Conservation (phyloP, 2,329 filamentous ascomycete genomes). For the Xylariales sp. region DNA sequence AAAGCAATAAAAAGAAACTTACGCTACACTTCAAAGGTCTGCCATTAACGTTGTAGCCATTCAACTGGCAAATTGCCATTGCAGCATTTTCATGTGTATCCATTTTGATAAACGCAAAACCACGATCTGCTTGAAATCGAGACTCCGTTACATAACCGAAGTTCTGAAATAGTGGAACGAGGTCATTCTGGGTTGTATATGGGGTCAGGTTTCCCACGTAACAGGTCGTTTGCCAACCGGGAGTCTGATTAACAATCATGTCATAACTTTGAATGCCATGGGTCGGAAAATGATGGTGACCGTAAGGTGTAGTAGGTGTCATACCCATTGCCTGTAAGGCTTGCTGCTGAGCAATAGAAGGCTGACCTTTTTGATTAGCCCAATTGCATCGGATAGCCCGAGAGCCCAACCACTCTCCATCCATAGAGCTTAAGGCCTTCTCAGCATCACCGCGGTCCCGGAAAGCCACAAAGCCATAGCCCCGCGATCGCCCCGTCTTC, state of each 20-base stretch:
- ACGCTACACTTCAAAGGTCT: conserved; percentile 98
- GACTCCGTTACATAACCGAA: conserved; percentile 98
- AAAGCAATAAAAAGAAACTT: conserved; percentile 60
- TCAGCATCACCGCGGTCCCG: conserved; percentile 93
- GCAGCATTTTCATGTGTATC: conserved; percentile 97
- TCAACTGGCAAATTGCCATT: conserved; percentile 98
- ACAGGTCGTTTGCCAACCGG: conserved; percentile 97
- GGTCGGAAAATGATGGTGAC: conserved; percentile 97
- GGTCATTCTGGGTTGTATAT: conserved; percentile 95
- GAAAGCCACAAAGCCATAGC: conserved; percentile 96
- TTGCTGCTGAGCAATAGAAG: conserved; percentile 97
- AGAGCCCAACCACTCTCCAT: conserved; percentile 98
- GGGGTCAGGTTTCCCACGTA: conserved; percentile 98
- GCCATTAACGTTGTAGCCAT: conserved; percentile 97
- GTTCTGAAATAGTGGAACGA: conserved; percentile 98
- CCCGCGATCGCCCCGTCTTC: conserved; percentile 98
- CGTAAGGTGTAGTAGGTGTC: conserved; percentile 95
- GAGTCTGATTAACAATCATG: conserved; percentile 94
- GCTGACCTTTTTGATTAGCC: conserved; percentile 99
- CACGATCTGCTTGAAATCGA: conserved; percentile 96
- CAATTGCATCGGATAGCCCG: conserved; percentile 99
- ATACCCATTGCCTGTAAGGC: conserved; percentile 98
- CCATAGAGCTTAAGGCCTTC: conserved; percentile 96
- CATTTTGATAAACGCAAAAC: conserved; percentile 99
- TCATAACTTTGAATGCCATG: conserved; percentile 98